Base-by-base conservation (phyloP, 805 yeast species). In the Hanseniaspora mollemarum region DNA sequence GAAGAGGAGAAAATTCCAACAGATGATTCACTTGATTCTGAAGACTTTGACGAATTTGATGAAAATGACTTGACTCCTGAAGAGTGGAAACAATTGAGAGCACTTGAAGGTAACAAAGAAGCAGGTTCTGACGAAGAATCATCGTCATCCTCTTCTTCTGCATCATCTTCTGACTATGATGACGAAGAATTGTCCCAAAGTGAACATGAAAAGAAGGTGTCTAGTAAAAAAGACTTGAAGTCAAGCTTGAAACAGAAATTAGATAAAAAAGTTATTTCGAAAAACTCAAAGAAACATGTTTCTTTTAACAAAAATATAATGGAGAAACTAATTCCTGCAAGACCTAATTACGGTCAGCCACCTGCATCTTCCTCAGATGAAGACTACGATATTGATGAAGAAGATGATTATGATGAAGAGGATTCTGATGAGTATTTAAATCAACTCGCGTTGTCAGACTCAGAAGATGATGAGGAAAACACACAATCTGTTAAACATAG, bases 111-210 rank as follows among this genome's bases (percentile, higher is more conserved):
- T 22, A 59, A 56, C 31, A 60, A 52, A 1, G 58, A 56, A 9
- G 56, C 52, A 7, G 56, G 46, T n/a, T 22, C 29, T 22, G 15
- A 19, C 43, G 18, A 18, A 53, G 51, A 40, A 18, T 48, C 49
- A 1, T 16, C 21, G 5, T 26, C 52, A 16, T 57, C 51, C 8
- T 48, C 46, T 54, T 58, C 51, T 5, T 62, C 56, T 6, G 61
- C 58, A 18, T 66, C 65, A 4, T 67, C 63, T 29, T 55, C 52
- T 43, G 63, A 57, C 52, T 55, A 19, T 36, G 54, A 31, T 51
- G 55, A 42, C 51, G 42, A 45, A 8, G 42, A 45, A 6, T n/a
- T n/a, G n/a, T n/a, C n/a, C n/a, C n/a, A n/a, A n/a, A n/a, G n/a
- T n/a, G 40, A 29, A 13, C 15, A 40, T 25, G 43, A 18, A 39